Evolutionary conservation across 257 asterid species (phyloP), one percentile per base, ranked within the genome.

Genomic region (Orobanche coerulescens): DNA sequence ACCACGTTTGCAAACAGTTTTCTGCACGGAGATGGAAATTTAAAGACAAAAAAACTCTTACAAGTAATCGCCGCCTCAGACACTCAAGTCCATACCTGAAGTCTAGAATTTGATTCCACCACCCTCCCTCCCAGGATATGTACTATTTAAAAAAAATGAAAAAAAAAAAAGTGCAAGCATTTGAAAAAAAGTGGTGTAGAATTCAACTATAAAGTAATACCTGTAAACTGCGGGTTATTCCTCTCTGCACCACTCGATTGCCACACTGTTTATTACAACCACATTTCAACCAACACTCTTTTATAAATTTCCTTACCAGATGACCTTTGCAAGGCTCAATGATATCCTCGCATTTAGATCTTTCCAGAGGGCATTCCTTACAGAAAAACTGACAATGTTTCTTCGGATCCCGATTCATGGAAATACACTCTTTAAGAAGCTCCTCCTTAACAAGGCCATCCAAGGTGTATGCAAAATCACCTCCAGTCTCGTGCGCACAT

Each of bases 211-310:
- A 40, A 52, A 73, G 16, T 51, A 58, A 13, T 60, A 88, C 98
- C 97, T 89, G 97, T 68, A 93, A 73, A 47, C 65, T 79, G 73
- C 75, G 76, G 43, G 68, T 84, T 58, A 93, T 86, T 49, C 99
- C 99, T 71, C 96, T 77, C 73, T 93, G 99, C 24, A 93, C 99
- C 47, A 89, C 94, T 61, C 99, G 91, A 70, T 89, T 93, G 69
- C 99, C 99, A 65, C 99, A 93, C 26, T 69, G 83, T 54, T 73
- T 80, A 66, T 69, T 52, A 71, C 99, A 93, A 44, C 99, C 99
- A 71, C 99, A 93, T 71, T 87, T 89, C 74, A 69, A 80, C 99
- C 97, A 93, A 62, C 99, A 93, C 73, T 93, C 99, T 70, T 87
- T 89, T 49, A 93, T 79, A 73, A 93, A 89, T 64, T 66, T 84